Percentiles rank a stretch among this genome's conserved stretches.
Evolutionary conservation across 2,329 filamentous ascomycete genomes (phyloP).

Genomic region (Trichoderma citrinoviride): DNA sequence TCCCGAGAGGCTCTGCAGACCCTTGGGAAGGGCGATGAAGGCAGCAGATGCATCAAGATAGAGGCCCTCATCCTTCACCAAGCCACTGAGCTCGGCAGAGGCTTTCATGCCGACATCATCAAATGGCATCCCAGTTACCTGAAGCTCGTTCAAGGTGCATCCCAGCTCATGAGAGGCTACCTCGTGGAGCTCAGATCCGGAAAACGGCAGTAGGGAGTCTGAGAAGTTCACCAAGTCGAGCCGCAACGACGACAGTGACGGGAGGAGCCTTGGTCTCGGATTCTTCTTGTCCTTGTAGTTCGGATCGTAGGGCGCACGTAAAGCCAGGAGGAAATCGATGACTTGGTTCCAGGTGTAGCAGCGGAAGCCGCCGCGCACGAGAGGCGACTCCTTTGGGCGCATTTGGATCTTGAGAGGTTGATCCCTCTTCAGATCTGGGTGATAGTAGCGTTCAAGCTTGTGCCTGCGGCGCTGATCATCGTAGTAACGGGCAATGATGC

Average conservation of each 20-base stretch:
- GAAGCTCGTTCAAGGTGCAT: slow-evolving; percentile 52
- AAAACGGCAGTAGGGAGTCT: slow-evolving; percentile 44
- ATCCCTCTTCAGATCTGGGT: slow-evolving; percentile 43
- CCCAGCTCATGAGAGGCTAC: slow-evolving; percentile 54
- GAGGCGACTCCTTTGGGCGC: slow-evolving; percentile 44
- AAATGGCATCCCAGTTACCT: slow-evolving; percentile 51
- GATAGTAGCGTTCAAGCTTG: slow-evolving; percentile 43
- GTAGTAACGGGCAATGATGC: slow-evolving; percentile 55
- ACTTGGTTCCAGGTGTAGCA: slow-evolving; percentile 55
- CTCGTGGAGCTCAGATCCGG: slow-evolving; percentile 49
- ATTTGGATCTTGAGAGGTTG: slow-evolving; percentile 43
- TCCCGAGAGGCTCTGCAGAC: slow-evolving; percentile 42
- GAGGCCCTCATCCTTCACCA: slow-evolving; percentile 54
- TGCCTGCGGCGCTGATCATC: slow-evolving; percentile 49
- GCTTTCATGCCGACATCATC: slow-evolving; percentile 50
- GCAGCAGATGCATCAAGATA: slow-evolving; percentile 46
- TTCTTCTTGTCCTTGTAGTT: slow-evolving; percentile 35
- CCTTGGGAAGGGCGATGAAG: slow-evolving; percentile 42
- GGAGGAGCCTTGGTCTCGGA: slow-evolving; percentile 45
- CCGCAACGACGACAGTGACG: slow-evolving; percentile 46
- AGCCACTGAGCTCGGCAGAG: slow-evolving; percentile 47
- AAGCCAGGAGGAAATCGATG: slow-evolving; percentile 50
- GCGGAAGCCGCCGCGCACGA: slow-evolving; percentile 52
- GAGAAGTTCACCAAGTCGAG: slow-evolving; percentile 57
- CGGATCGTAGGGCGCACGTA: slow-evolving; percentile 52